These are phyloP conservation scores for Xylaria sp. DNA, from an alignment of 2,329 filamentous ascomycete species.

Conservation along the genomic window DNA sequence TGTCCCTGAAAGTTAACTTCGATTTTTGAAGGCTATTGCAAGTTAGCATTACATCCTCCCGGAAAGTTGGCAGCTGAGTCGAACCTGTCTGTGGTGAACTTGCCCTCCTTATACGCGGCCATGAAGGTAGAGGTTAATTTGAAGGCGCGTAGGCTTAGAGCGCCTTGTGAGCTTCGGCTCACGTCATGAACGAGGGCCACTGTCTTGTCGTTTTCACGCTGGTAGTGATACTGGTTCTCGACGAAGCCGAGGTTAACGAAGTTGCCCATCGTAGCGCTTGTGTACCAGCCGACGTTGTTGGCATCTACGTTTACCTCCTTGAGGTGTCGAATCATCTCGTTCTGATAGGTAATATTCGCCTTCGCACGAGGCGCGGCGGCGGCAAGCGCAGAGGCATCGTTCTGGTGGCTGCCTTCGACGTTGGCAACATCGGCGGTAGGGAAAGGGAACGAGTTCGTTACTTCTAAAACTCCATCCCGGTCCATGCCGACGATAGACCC, in stretches of 20 bases:
- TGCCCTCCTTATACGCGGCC: conserved; percentile 92
- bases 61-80: conserved; percentile 46
- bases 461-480: conserved; percentile 79
- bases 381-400: conserved; percentile 77
- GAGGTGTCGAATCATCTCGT: conserved; percentile 96
- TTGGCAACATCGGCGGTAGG: conserved; percentile 79
- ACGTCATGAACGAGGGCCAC: conserved; percentile 94
- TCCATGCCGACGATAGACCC: conserved; percentile 96
- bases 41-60: conserved; percentile 39
- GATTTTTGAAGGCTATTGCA: conserved; percentile 86
- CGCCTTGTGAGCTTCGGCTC: conserved; percentile 92
- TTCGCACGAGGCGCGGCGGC: conserved; percentile 92
- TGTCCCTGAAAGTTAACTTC: conserved; percentile 92
- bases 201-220: conserved; percentile 91
- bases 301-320: conserved; percentile 98
- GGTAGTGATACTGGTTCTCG: conserved; percentile 98
- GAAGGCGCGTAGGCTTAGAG: conserved; percentile 90
- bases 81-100: conserved; percentile 96
- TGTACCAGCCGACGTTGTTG: conserved; percentile 98
- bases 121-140: conserved; percentile 88
- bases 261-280: conserved; percentile 98
- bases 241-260: conserved; percentile 95
- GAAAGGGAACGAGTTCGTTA: conserved; percentile 96
- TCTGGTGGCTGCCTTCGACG: conserved; percentile 75
- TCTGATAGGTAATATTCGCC: conserved; percentile 87